These are phyloP conservation scores for Fusarium dlaminii DNA, from an alignment of 2,329 filamentous ascomycete genomes.

Conservation along the genomic window DNA sequence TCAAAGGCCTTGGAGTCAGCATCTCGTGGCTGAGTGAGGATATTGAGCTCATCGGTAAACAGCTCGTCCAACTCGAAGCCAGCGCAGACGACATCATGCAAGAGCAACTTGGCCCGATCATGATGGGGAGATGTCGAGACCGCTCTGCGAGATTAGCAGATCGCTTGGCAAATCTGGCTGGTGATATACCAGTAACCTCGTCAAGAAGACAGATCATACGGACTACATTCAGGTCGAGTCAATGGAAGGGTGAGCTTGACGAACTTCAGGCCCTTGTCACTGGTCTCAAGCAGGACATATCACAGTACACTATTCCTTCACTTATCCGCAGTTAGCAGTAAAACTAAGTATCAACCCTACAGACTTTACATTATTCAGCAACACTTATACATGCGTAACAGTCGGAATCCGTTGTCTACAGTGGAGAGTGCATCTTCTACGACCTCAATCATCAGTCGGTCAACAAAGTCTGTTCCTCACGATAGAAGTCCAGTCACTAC, in stretches of 20 bases:
- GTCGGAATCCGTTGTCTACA: too few relatives aligned
- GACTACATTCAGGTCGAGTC: not conserved
- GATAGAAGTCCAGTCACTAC: not conserved
- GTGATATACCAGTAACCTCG: not conserved
- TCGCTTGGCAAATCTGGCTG: not conserved
- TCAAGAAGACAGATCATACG: not conserved
- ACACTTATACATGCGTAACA: not conserved
- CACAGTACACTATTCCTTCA: not conserved
- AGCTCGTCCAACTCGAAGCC: not conserved
- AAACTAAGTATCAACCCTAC: not conserved
- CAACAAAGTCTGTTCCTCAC: not conserved
- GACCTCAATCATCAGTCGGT: too few relatives aligned
- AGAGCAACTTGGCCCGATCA: conserved; percentile 2
- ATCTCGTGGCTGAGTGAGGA: not conserved
- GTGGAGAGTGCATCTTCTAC: not conserved
- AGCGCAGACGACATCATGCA: not conserved
- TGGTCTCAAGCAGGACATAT: not conserved
- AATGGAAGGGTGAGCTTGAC: conserved; percentile 1
- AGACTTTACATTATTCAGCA: not conserved
- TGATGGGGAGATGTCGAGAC: conserved; percentile 4
- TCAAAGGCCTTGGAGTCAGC: not conserved
- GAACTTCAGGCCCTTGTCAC: not conserved
- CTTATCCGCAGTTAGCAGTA: accelerated
- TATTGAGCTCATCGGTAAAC: not conserved
- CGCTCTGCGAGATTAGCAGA: not conserved